Evolutionary conservation across 225 moss, liverwort and hornwort species (phyloP), one percentile per base, ranked within the genome.

Genomic region (Asterella californica): DNA sequence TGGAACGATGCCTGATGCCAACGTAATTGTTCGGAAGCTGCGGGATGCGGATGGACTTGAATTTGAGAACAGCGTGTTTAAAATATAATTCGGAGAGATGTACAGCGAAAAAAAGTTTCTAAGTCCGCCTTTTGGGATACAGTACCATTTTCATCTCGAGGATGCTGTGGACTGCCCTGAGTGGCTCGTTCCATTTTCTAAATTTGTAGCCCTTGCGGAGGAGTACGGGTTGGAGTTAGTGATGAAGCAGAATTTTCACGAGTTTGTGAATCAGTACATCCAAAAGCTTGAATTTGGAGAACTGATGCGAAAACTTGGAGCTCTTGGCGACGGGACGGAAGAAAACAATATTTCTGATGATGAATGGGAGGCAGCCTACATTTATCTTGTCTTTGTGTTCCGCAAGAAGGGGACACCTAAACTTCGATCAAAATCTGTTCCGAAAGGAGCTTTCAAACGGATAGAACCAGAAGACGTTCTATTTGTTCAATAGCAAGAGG

Each of bases 131-230:
- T 95, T 90, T 85, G 97, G 97, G 57, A 91, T 95, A 45, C 93
- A 92, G 85, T 99, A 99, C 55, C 90, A 99, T 85, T 99, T 99
- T 83, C 94, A 90, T 85, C 86, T 99, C 57, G 91, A 99, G 91
- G 99, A 99, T 84, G 99, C 95, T 67, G 95, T 99, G 11, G 95
- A 95, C 79, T 99, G 95, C 66, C 99, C 93, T 30, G 99, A 99
- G 81, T 99, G 99, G 99, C 95, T 99, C 70, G 95, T 99, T 76
- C 93, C 95, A 32, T 99, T 99, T 64, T 90, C 94, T 33, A 90
- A 86, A 83, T 92, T n/a, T 73, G 89, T 84, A 49, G 86, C 90
- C 36, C 90, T 99, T 80, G 99, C 95, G n/a, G 87, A 90, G 60
- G 93, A 99, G 90, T 93, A 91, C 82, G 99, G 92, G n/a, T 84